Conservation (phyloP, 306 rosid species). For the Canavalia ensiformis region DNA sequence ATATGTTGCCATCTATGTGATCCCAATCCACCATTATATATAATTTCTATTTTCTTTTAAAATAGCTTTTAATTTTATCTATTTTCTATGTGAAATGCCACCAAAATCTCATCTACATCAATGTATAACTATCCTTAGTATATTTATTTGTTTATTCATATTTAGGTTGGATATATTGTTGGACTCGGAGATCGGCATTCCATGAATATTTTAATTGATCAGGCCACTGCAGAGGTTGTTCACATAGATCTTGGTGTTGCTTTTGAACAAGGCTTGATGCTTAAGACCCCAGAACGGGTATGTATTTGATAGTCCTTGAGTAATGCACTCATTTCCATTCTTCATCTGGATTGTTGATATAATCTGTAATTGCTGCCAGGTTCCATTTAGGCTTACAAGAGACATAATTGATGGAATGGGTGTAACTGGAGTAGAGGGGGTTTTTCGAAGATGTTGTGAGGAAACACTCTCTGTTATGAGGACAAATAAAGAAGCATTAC, state of each 20-base stretch:
- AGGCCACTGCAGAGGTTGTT: conserved; percentile 92
- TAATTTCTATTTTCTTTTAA: conserved; percentile 14
- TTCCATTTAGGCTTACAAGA: conserved; percentile 93
- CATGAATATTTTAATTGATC: conserved; percentile 92
- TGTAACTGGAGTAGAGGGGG: conserved; percentile 91
- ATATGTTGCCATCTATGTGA: conserved; percentile 10
- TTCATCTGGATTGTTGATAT: conserved; percentile 40
- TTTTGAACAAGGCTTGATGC: conserved; percentile 98
- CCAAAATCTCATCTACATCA: conserved; percentile 9
- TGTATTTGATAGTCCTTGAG: conserved; percentile 42
- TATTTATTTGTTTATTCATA: conserved; percentile 30
- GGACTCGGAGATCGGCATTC: conserved; percentile 97
- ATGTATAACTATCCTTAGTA: conserved; percentile 25
- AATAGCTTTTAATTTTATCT: conserved; percentile 18
- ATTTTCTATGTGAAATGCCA: conserved; percentile 25
- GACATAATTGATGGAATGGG: conserved; percentile 98
- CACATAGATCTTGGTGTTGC: conserved; percentile 99
- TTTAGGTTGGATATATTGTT: conserved; percentile 91
- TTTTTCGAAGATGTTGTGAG: conserved; percentile 96
- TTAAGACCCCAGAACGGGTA: conserved; percentile 97
- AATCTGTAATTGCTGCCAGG: conserved; percentile 58
- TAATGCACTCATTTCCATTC: conserved; percentile 20
- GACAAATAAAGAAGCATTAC: conserved; percentile 89
- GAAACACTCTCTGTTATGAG: conserved; percentile 97
- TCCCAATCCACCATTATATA: conserved; percentile 34